These are phyloP conservation scores for Camellia lanceoleosa DNA, from an alignment of 148 eudicot genomes.

Conservation along the genomic window DNA sequence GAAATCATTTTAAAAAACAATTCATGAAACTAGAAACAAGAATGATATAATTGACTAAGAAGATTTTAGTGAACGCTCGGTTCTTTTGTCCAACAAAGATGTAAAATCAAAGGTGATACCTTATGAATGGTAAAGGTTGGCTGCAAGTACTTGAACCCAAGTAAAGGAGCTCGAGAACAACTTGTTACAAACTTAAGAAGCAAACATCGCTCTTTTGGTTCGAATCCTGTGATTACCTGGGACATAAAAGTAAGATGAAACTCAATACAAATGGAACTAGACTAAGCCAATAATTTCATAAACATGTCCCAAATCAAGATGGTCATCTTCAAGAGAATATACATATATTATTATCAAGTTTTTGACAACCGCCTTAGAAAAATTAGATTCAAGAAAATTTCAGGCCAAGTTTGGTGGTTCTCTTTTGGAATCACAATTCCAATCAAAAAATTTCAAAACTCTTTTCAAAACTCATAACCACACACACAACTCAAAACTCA, in stretches of 20 bases:
- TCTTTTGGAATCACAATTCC: too few relatives aligned
- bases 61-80: not conserved
- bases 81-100: not conserved
- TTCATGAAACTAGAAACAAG: not conserved
- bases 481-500: too few relatives aligned
- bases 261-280: not conserved
- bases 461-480: too few relatives aligned
- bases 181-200: slow-evolving; percentile 94
- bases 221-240: slow-evolving; percentile 74
- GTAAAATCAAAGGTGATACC: slow-evolving; percentile 38
- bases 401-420: not conserved
- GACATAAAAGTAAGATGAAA: slow-evolving; percentile 13
- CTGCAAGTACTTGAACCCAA: slow-evolving; percentile 91
- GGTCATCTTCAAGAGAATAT: not conserved
- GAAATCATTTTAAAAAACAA: not conserved
- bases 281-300: not conserved
- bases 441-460: too few relatives aligned
- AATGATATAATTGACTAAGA: not conserved
- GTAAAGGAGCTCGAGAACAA: slow-evolving; percentile 93
- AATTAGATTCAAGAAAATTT: not conserved
- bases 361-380: not conserved
- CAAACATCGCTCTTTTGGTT: slow-evolving; percentile 85
- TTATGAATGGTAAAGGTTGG: slow-evolving; percentile 95
- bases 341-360: not conserved
- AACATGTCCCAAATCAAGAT: not conserved